These are phyloP conservation scores for Helotiales sp. DNA, from an alignment of 2,329 filamentous ascomycete species.

Conservation along the genomic window DNA sequence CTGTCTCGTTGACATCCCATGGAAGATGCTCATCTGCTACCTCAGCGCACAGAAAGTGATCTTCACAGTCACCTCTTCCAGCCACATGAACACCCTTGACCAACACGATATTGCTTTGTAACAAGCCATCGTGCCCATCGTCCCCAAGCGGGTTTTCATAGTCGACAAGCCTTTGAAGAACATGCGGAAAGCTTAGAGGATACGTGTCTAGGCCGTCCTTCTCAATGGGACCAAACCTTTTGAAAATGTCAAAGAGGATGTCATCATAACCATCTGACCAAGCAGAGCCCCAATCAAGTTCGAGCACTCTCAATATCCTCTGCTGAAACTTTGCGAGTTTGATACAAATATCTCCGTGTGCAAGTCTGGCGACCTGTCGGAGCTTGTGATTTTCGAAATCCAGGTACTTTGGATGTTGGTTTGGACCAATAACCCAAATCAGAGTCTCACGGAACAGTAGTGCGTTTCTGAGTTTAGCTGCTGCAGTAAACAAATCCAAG, in stretches of 20 bases:
- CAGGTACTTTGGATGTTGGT: neutral
- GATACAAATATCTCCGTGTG: neutral
- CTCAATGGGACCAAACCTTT: too few relatives aligned
- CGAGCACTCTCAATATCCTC: neutral
- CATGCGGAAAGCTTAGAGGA: too few relatives aligned
- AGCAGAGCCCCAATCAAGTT: too few relatives aligned
- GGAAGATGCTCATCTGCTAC: constrained; percentile 15
- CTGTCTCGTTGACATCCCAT: constrained; percentile 11
- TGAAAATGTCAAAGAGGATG: too few relatives aligned
- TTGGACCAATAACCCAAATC: neutral
- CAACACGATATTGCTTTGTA: neutral
- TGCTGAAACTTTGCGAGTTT: neutral
- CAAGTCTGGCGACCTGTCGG: neutral
- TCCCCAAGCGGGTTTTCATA: neutral
- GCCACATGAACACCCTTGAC: neutral
- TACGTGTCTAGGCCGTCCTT: too few relatives aligned
- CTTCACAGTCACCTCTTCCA: neutral
- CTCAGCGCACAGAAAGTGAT: constrained; percentile 10
- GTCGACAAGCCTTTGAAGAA: too few relatives aligned
- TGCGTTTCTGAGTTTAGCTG: neutral
- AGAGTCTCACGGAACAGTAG: neutral
- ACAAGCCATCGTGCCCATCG: neutral
- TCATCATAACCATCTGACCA: too few relatives aligned
- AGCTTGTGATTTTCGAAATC: neutral
- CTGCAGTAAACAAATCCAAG: neutral